Evolutionary conservation across 345 rosid species (phyloP).

Genomic region (Bruguiera sexangula): DNA sequence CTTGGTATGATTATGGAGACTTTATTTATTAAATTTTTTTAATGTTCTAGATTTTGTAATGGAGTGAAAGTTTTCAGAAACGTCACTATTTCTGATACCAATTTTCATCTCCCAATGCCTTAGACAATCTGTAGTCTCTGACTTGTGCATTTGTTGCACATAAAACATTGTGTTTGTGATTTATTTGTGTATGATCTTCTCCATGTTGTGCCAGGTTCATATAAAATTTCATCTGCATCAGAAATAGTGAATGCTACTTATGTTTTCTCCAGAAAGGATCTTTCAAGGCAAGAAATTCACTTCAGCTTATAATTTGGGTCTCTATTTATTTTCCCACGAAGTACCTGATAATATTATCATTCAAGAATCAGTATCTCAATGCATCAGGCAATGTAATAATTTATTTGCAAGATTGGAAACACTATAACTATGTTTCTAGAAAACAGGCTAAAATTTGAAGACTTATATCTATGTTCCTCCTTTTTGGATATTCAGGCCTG

Average conservation of each 20-base stretch:
- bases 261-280: constrained; percentile 78
- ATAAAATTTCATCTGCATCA: constrained; percentile 56
- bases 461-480: neutral
- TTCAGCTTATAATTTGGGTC: neutral
- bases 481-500: constrained; percentile 55
- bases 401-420: neutral
- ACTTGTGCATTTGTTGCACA: neutral
- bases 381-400: neutral
- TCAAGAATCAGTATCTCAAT: neutral
- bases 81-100: neutral
- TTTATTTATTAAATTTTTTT: neutral
- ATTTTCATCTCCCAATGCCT: neutral
- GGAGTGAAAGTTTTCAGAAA: neutral
- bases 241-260: constrained; percentile 73
- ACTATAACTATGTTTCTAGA: neutral
- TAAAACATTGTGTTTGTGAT: neutral
- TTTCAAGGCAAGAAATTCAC: constrained; percentile 65
- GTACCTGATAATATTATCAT: too few relatives aligned
- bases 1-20: neutral
- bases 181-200: neutral
- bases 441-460: neutral
- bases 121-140: neutral
- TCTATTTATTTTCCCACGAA: neutral
- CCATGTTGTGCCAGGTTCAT: constrained; percentile 45
- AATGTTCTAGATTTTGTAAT: neutral